Evolutionary conservation across 140 eudicot species (phyloP).

Genomic region (Oenanthe javanica): DNA sequence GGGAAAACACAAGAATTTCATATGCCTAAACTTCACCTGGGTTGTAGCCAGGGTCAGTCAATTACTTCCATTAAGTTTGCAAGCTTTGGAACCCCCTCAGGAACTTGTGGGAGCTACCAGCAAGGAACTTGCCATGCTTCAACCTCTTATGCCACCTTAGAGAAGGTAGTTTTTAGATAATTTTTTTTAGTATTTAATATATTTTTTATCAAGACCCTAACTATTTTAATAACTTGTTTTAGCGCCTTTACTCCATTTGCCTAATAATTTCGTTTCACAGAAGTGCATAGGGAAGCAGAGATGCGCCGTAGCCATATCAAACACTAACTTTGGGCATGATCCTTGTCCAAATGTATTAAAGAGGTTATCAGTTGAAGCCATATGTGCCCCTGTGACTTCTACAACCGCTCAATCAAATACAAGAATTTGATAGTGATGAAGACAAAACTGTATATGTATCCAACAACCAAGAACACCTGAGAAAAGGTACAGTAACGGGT

Average conservation of each 20-base stretch:
- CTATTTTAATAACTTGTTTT: not conserved
- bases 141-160: conserved; percentile 46
- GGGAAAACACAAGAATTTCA: conserved; percentile 41
- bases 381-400: conserved; percentile 24
- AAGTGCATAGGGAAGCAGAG: conserved; percentile 73
- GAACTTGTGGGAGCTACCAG: conserved; percentile 68
- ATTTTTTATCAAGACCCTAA: not conserved
- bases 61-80: conserved; percentile 83
- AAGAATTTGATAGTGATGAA: conserved; percentile 14
- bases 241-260: not conserved
- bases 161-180: conserved; percentile 43
- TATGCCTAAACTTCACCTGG: conserved; percentile 66
- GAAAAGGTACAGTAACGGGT: not conserved
- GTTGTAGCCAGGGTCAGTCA: conserved; percentile 53
- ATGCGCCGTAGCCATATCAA: conserved; percentile 74
- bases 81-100: conserved; percentile 81
- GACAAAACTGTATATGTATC: not conserved
- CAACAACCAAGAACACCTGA: not conserved
- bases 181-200: too few relatives aligned
- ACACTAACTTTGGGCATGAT: conserved; percentile 74
- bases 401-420: conserved; percentile 15
- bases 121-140: conserved; percentile 83
- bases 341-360: conserved; percentile 92
- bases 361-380: conserved; percentile 83
- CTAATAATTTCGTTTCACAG: conserved; percentile 29